Evolutionary conservation across 2,329 filamentous ascomycete species (phyloP), one percentile per base, ranked within the genome.

Genomic region (Penicillium paneum): DNA sequence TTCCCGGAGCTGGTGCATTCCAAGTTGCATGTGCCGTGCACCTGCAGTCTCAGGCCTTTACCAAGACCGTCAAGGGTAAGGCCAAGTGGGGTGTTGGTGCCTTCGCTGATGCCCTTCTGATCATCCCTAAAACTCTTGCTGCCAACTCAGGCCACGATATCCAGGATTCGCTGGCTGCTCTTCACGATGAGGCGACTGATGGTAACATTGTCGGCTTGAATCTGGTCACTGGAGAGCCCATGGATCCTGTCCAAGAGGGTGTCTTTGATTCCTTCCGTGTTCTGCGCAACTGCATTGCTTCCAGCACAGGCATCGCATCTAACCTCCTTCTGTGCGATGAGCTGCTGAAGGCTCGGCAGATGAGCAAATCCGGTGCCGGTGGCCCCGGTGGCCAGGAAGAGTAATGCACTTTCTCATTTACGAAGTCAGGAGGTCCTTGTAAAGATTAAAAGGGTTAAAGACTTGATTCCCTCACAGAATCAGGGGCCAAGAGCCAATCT

Each of bases 191-290:
- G 75, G 81, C 89, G 63, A 79, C 81, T 8, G 89, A 97, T 32
- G 93, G 93, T 54, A 90, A 94, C 65, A 76, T 90, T 39, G 91
- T 94, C 54, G 94, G 94, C 19, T 79, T 99, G 60, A 89, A 97
- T 71, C 80, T 99, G 52, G 82, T 86, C 46, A 91, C 90, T 6
- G 94, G 94, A 56, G 86, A 94, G 69, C 88, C 93, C 2, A 97
- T 97, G 92, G 94, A 97, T 69, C 94, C 94, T 1, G 86, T 91
- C 57, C 85, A 96, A 63, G 89, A 90, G 71, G 94, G 94, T 66
- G 88, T 99, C 8, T 99, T 90, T 72, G 94, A 99, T 74, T 97
- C 92, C 13, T 99, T 95, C 85, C 85, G 94, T 55, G 94, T 99
- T 34, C 76, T 99, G 66, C 84, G 94, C 64, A 97, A 97, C 79